phyloP scores from a whole-genome alignment of 2,329 filamentous ascomycete genomes.

The Paecilomyces dactylethromorphus region DNA sequence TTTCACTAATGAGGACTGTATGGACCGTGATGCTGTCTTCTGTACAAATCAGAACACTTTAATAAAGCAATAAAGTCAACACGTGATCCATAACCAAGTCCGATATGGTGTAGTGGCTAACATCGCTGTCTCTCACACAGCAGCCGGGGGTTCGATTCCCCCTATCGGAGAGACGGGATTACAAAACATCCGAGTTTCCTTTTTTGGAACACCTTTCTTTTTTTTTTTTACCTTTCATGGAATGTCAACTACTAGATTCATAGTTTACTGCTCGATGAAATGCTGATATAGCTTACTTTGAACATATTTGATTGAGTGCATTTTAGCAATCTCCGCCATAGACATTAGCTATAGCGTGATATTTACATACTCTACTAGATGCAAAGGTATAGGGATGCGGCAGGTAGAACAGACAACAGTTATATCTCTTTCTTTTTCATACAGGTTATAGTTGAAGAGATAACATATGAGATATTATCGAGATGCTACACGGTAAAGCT shows the following conservation, averaged over 20 bases:
- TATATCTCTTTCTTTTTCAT: background rate
- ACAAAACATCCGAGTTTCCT: background rate
- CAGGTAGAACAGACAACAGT: background rate
- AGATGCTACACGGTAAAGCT: constrained; percentile 27
- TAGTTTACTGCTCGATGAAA: no score
- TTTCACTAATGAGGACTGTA: no score
- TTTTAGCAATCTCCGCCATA: no score
- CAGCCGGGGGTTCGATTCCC: constrained; percentile 22
- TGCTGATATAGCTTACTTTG: no score
- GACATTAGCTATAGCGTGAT: no score
- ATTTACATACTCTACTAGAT: background rate
- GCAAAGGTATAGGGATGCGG: background rate
- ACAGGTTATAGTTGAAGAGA: constrained; percentile 1
- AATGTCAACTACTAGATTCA: no score
- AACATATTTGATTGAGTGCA: no score
- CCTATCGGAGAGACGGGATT: constrained; percentile 15
- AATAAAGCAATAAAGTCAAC: background rate
- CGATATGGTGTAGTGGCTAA: constrained; percentile 15
- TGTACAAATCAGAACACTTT: no score
- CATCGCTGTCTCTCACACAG: constrained; percentile 19
- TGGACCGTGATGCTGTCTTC: no score
- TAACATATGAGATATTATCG: constrained; percentile 22
- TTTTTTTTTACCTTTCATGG: background rate
- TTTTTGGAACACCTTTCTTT: background rate
- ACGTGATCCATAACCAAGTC: background rate